Evolutionary conservation across 768 basidiomycete genomes (phyloP).

Genomic region (Hericium rajendrae): DNA sequence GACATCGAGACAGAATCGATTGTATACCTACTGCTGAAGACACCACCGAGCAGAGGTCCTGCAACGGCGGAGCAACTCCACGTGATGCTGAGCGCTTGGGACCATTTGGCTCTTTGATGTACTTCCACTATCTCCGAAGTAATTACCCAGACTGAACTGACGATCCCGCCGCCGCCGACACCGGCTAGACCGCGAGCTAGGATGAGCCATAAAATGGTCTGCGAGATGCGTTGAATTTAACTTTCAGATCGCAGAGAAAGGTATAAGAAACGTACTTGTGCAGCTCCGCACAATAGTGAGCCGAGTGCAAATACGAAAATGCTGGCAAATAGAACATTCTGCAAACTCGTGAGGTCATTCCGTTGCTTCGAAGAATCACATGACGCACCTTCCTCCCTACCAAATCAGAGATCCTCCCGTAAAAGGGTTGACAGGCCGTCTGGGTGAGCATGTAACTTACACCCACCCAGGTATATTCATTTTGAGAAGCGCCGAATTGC

Average conservation of each 20-base stretch:
- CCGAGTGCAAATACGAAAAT: constrained; percentile 69
- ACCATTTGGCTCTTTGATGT: constrained; percentile 68
- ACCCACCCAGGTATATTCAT: constrained; percentile 80
- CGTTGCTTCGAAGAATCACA: constrained; percentile 4
- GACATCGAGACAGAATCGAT: background rate
- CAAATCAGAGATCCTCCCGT: constrained; percentile 72
- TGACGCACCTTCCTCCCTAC: constrained; percentile 62
- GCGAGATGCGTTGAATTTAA: constrained; percentile 1
- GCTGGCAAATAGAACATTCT: constrained; percentile 66
- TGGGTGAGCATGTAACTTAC: constrained; percentile 82
- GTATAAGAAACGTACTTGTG: constrained; percentile 38
- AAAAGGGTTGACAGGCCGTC: constrained; percentile 77
- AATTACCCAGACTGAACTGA: constrained; percentile 78
- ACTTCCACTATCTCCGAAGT: constrained; percentile 77
- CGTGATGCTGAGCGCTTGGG: constrained; percentile 73
- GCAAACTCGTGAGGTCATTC: constrained; percentile 6
- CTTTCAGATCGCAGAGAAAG: constrained; percentile 6
- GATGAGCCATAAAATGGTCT: constrained; percentile 59
- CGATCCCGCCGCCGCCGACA: constrained; percentile 82
- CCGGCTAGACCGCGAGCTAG: constrained; percentile 58
- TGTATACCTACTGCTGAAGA: constrained; percentile 58
- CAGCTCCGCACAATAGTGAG: constrained; percentile 70
- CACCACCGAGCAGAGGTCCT: constrained; percentile 73
- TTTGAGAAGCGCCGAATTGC: constrained; percentile 55
- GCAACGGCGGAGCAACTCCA: constrained; percentile 84